These are phyloP conservation scores for Fusarium nanum DNA, from an alignment of 2,329 filamentous ascomycete species.

Conservation along the genomic window DNA sequence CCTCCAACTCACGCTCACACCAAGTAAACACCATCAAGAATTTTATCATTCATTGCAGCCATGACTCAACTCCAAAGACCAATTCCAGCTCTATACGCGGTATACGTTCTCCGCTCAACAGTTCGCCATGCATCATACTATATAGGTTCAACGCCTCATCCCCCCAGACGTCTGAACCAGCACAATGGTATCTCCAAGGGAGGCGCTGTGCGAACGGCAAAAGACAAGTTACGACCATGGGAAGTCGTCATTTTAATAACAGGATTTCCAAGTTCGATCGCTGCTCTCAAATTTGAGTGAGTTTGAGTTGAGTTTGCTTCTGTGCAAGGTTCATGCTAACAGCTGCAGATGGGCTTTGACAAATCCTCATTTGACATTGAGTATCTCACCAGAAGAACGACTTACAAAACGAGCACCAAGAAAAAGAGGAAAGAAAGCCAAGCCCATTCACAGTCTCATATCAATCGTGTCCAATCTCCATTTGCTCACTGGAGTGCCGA, in stretches of 20 bases:
- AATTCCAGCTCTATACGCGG: slow-evolving; percentile 91
- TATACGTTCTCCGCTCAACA: slow-evolving; percentile 90
- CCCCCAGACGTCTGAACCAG: slow-evolving; percentile 83
- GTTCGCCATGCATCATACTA: slow-evolving; percentile 79
- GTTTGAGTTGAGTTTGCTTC: too few relatives aligned
- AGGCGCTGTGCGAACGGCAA: slow-evolving; percentile 81
- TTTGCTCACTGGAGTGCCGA: slow-evolving; percentile 79
- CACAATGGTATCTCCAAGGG: slow-evolving; percentile 90
- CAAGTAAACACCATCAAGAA: slow-evolving; percentile 30
- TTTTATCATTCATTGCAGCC: slow-evolving; percentile 21
- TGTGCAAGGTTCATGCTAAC: neutral
- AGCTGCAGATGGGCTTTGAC: slow-evolving; percentile 85
- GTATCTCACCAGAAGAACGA: slow-evolving; percentile 75
- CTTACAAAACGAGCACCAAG: slow-evolving; percentile 63
- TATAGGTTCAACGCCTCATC: slow-evolving; percentile 92
- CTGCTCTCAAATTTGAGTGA: slow-evolving; percentile 93
- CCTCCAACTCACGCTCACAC: slow-evolving; percentile 38
- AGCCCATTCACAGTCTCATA: slow-evolving; percentile 70
- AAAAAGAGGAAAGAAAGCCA: slow-evolving; percentile 63
- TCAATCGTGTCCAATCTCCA: slow-evolving; percentile 84
- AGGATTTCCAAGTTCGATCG: slow-evolving; percentile 87
- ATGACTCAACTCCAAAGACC: slow-evolving; percentile 62
- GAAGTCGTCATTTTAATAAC: slow-evolving; percentile 89
- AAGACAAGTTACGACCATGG: slow-evolving; percentile 80
- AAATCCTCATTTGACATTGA: slow-evolving; percentile 82